These are phyloP conservation scores for Diaporthe velutina DNA, from an alignment of 2,329 filamentous ascomycete species.

Conservation along the genomic window DNA sequence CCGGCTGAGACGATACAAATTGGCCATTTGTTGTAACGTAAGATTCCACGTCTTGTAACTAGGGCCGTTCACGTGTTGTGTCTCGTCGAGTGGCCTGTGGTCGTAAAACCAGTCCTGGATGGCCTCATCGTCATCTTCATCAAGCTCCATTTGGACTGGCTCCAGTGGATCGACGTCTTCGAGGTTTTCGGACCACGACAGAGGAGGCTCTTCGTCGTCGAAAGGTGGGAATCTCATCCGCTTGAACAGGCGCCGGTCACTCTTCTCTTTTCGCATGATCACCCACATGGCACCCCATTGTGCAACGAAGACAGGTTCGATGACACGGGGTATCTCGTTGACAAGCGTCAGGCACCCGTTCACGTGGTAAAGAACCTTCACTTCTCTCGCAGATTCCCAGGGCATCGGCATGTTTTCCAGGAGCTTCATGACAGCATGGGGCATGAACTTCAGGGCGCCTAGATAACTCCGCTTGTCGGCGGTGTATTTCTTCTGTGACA, in stretches of 20 bases:
- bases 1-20: constrained; percentile 90
- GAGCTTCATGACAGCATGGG: constrained; percentile 95
- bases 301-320: constrained; percentile 97
- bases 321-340: constrained; percentile 95
- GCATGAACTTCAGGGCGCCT: constrained; percentile 98
- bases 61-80: constrained; percentile 92
- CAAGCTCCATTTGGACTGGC: constrained; percentile 98
- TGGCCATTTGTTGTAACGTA: constrained; percentile 93
- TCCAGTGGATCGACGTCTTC: constrained; percentile 98
- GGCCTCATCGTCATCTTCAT: constrained; percentile 90
- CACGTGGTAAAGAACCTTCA: constrained; percentile 98
- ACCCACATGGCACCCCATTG: constrained; percentile 99
- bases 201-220: constrained; percentile 96
- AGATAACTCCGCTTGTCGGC: constrained; percentile 98
- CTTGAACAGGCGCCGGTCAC: constrained; percentile 95
- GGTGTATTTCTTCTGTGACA: constrained; percentile 99
- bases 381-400: constrained; percentile 95
- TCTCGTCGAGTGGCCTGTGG: constrained; percentile 89
- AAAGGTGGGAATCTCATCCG: constrained; percentile 99
- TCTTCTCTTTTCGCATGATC: constrained; percentile 97
- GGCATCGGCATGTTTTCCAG: constrained; percentile 99
- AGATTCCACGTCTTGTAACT: constrained; percentile 98
- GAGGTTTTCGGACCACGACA: constrained; percentile 99
- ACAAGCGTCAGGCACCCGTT: constrained; percentile 97
- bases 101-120: constrained; percentile 99